Percentiles rank a stretch among this genome's conserved stretches.
These are phyloP conservation scores for Striga asiatica DNA, from an alignment of 257 asterid species.

Conservation along the genomic window DNA sequence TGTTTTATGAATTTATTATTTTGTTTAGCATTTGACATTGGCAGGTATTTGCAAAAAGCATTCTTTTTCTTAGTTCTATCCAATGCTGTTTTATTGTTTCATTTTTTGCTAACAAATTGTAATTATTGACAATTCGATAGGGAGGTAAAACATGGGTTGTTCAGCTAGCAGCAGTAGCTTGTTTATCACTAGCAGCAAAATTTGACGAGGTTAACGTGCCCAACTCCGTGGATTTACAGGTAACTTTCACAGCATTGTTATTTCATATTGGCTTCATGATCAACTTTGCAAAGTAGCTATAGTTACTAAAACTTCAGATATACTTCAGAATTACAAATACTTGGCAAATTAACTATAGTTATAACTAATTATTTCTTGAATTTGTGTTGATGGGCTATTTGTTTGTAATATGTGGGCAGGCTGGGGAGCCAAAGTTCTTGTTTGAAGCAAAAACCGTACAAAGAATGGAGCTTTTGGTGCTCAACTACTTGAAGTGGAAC, in stretches of 20 bases:
- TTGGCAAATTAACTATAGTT: no score
- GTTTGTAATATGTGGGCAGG: conserved; percentile 30
- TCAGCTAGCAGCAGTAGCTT: conserved; percentile 57
- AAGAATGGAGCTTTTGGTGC: conserved; percentile 70
- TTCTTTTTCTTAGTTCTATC: background rate
- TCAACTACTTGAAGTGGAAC: conserved; percentile 58
- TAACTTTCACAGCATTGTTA: conserved; percentile 17
- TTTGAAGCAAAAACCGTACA: conserved; percentile 50
- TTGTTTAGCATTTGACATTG: background rate
- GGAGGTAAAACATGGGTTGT: conserved; percentile 39
- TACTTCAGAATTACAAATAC: background rate
- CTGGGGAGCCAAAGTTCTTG: conserved; percentile 38
- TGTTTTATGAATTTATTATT: no score
- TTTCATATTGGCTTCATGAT: no score
- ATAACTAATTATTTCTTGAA: background rate
- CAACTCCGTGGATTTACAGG: conserved; percentile 51
- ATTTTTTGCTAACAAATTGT: background rate
- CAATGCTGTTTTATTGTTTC: conserved; percentile 7
- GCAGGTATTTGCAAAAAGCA: no score
- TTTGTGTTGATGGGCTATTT: background rate
- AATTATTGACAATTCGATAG: conserved; percentile 23
- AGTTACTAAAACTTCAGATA: background rate
- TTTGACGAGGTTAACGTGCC: conserved; percentile 61
- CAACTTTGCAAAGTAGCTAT: no score
- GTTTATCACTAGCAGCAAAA: conserved; percentile 68